A percentile compares a stretch with the other conserved stretches of the same genome.
phyloP scores from a whole-genome alignment of 2,329 filamentous ascomycete species.

The Geoglossum cookeanum region DNA sequence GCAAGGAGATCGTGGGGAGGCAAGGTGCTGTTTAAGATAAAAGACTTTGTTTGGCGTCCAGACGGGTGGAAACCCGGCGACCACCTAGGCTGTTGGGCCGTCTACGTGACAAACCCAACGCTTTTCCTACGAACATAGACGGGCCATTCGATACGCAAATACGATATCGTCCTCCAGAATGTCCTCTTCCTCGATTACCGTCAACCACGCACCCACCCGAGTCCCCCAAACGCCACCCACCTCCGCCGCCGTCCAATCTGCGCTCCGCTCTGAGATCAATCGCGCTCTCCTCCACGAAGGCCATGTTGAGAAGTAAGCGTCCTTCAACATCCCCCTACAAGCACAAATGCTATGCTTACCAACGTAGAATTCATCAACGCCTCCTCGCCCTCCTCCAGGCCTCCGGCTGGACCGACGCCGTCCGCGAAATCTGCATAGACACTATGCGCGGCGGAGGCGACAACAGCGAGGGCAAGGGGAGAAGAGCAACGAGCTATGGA shows the following conservation, averaged over 20 bases:
- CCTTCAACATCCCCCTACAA: background rate
- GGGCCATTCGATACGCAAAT: background rate
- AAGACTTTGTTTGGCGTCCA: background rate
- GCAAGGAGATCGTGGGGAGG: background rate
- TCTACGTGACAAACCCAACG: no score
- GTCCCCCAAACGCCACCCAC: background rate
- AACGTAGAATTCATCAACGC: background rate
- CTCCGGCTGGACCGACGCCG: background rate
- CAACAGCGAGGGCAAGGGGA: no score
- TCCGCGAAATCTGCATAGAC: background rate
- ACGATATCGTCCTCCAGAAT: background rate
- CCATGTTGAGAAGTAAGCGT: background rate
- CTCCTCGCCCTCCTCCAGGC: background rate
- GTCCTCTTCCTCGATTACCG: background rate
- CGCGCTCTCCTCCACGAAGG: background rate
- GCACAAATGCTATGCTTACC: background rate
- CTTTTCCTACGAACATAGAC: background rate
- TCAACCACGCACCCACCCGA: background rate
- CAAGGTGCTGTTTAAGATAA: background rate
- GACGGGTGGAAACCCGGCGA: background rate
- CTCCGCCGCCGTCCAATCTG: background rate
- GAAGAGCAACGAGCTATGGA: background rate
- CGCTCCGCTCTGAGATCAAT: conserved; percentile 1
- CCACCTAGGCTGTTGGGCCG: background rate
- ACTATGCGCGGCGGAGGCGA: background rate